Percentiles rank a stretch among this genome's conserved stretches.
These are phyloP conservation scores for Umbelopsis sp. DNA, from an alignment of 371 early-diverging fungal genomes.

Conservation along the genomic window DNA sequence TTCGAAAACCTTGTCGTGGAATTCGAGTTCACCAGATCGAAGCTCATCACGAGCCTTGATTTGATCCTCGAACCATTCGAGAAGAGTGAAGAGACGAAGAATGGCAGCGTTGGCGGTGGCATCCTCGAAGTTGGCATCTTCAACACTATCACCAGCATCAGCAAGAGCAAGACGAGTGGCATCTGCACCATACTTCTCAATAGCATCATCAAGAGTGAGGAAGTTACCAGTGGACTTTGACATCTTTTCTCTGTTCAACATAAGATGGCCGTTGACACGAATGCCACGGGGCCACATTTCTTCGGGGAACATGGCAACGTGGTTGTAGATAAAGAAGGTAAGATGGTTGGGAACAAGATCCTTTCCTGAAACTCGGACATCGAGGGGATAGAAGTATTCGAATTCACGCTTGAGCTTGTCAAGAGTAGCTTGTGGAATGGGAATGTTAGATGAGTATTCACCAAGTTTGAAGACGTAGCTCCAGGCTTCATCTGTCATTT, in stretches of 20 bases:
- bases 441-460: conserved; percentile 59
- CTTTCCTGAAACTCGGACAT: conserved; percentile 98
- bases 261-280: conserved; percentile 97
- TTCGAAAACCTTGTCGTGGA: conserved; percentile 87
- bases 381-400: conserved; percentile 98
- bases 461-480: conserved; percentile 89
- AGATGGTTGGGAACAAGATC: conserved; percentile 99
- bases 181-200: conserved; percentile 95
- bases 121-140: conserved; percentile 99
- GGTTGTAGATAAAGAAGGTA: conserved; percentile 99
- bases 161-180: conserved; percentile 97
- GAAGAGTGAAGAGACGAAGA: conserved; percentile 89
- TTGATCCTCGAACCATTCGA: conserved; percentile 88
- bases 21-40: conserved; percentile 55
- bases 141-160: conserved; percentile 94
- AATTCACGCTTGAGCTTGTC: conserved; percentile 86
- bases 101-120: conserved; percentile 97
- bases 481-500: conserved; percentile 97
- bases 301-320: conserved; percentile 97
- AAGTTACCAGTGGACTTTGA: conserved; percentile 99
- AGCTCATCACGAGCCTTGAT: conserved; percentile 37
- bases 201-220: conserved; percentile 87
- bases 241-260: conserved; percentile 99
- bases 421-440: conserved; percentile 58
- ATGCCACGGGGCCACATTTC: conserved; percentile 93